Conservation (phyloP, 2,329 filamentous ascomycete genomes). For the Pyricularia grisea region DNA sequence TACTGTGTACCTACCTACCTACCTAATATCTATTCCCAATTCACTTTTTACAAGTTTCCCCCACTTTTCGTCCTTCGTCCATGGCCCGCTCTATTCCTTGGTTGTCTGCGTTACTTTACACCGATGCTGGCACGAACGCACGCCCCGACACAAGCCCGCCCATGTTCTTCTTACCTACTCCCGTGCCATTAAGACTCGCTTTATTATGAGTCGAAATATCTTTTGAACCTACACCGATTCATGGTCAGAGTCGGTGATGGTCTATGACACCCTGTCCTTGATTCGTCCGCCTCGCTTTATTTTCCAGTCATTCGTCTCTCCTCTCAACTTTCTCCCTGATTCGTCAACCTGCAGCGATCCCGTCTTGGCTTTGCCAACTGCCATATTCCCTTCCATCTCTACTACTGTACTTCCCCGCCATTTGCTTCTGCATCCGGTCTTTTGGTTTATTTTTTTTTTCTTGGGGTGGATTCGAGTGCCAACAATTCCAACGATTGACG, state of each 20-base stretch:
- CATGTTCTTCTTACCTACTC: neutral
- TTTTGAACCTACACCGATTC: neutral
- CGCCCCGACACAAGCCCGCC: neutral
- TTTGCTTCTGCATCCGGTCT: neutral
- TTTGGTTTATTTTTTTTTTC: neutral
- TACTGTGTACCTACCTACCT: no score
- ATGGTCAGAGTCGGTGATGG: neutral
- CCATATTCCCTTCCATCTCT: neutral
- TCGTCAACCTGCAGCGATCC: neutral
- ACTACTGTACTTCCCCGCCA: neutral
- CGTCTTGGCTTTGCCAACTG: neutral
- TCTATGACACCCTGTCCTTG: neutral
- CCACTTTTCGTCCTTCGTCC: neutral
- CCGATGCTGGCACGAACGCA: neutral
- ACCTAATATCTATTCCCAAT: neutral
- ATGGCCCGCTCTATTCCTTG: neutral
- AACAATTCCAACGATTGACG: neutral
- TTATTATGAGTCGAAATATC: neutral
- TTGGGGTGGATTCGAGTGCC: neutral
- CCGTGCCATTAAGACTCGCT: neutral
- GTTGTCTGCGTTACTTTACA: neutral
- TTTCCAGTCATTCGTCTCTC: neutral
- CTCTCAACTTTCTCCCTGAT: neutral
- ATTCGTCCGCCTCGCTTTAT: neutral
- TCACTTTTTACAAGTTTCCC: neutral